Percentiles rank a stretch among this genome's conserved stretches.
phyloP scores from a whole-genome alignment of 768 basidiomycete genomes.

The Tulasnella sp. region DNA sequence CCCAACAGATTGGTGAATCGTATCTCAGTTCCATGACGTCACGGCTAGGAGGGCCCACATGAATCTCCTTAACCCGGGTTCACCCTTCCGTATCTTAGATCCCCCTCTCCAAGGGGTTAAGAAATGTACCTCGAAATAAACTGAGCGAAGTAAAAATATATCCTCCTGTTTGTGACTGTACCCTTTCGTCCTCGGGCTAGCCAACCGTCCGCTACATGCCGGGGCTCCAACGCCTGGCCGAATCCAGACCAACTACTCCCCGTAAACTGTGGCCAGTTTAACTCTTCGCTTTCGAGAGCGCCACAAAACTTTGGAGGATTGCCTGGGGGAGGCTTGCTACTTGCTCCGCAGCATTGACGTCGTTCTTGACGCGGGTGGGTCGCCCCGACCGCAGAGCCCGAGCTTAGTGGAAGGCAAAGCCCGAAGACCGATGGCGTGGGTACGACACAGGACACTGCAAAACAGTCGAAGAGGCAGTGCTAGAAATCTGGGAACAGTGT shows the following conservation, averaged over 20 bases:
- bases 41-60: not conserved
- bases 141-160: no score
- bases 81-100: not conserved
- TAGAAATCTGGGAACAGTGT: no score
- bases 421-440: constrained; percentile 2
- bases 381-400: not conserved
- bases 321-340: not conserved
- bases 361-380: not conserved
- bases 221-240: not conserved
- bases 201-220: no score
- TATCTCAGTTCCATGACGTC: constrained; percentile 6
- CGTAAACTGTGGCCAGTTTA: not conserved
- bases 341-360: not conserved
- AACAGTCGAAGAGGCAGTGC: not conserved
- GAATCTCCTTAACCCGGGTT: not conserved
- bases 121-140: no score
- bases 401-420: not conserved
- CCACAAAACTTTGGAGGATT: not conserved
- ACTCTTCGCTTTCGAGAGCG: not conserved
- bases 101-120: no score
- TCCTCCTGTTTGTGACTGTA: no score
- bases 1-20: not conserved
- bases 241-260: not conserved
- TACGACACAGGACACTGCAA: not conserved
- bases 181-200: no score